These are phyloP conservation scores for Detonula confervacea DNA, from an alignment of 352 stramenopile species.

Conservation along the genomic window DNA sequence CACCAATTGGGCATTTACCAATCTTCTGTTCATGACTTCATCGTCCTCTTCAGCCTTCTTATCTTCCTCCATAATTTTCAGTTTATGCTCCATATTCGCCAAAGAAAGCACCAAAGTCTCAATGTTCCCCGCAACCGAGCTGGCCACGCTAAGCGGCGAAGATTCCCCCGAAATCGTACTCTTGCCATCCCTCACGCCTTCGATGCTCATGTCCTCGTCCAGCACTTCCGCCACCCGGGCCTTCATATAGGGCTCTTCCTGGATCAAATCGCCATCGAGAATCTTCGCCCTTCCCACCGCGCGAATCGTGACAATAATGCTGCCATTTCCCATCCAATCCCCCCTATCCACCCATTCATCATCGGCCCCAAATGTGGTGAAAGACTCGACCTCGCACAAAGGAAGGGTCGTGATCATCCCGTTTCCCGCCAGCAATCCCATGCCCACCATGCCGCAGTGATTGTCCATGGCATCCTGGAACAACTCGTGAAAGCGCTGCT, in stretches of 20 bases:
- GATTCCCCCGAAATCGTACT: conserved; percentile 33
- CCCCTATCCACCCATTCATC: conserved; percentile 34
- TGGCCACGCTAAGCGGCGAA: conserved; percentile 50
- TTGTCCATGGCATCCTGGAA: conserved; percentile 66
- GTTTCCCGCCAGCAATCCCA: conserved; percentile 64
- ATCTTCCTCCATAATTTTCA: conserved; percentile 22
- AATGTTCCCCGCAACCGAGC: conserved; percentile 66
- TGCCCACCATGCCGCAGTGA: conserved; percentile 64
- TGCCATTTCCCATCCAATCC: conserved; percentile 56
- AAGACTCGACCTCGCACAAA: conserved; percentile 80
- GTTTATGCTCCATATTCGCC: conserved; percentile 55
- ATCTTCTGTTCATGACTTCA: conserved; percentile 57
- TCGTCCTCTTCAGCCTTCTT: conserved; percentile 22
- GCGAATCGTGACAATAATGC: conserved; percentile 76
- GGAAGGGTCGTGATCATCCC: conserved; percentile 78
- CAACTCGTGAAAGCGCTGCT: conserved; percentile 70
- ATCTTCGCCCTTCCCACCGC: conserved; percentile 64
- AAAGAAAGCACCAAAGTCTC: conserved; percentile 56
- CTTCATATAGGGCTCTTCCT: conserved; percentile 67
- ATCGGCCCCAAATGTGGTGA: conserved; percentile 54
- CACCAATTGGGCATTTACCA: conserved; percentile 68
- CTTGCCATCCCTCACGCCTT: conserved; percentile 51
- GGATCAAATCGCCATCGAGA: conserved; percentile 49
- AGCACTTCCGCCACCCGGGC: conserved; percentile 64
- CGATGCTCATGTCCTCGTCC: conserved; percentile 52